A percentile compares a stretch with the other conserved stretches of the same genome.
These are phyloP conservation scores for Vickermania ingenoplastis DNA, from an alignment of 208 protist genomes.

Conservation along the genomic window DNA sequence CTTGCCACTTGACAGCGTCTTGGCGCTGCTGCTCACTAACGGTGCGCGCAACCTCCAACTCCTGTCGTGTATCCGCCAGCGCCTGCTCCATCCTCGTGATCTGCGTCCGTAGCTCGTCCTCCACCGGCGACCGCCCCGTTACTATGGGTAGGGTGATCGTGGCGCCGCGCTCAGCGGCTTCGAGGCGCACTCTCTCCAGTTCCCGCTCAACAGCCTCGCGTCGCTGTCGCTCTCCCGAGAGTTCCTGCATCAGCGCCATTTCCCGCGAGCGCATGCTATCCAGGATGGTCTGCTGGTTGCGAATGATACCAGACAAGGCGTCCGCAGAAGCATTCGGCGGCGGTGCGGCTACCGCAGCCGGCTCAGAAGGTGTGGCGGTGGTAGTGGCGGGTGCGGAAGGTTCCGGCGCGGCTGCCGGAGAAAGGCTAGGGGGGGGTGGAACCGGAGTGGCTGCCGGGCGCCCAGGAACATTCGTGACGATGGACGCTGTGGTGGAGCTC, in stretches of 20 bases:
- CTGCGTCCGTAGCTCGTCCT: constrained; percentile 59
- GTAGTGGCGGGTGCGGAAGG: too few species aligned
- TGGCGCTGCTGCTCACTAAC: constrained; percentile 28
- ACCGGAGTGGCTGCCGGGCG: not conserved
- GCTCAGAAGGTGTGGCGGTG: too few species aligned
- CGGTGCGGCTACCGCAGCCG: not conserved
- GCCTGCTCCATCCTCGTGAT: constrained; percentile 38
- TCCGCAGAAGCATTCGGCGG: constrained; percentile 12
- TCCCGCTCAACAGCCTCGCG: constrained; percentile 20
- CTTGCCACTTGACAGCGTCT: constrained; percentile 52
- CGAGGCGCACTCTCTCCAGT: constrained; percentile 28
- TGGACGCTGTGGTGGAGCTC: constrained; percentile 2
- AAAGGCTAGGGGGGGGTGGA: too few species aligned
- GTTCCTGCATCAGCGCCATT: constrained; percentile 39
- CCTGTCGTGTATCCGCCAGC: constrained; percentile 28
- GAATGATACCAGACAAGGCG: constrained; percentile 41
- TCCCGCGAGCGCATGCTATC: constrained; percentile 73
- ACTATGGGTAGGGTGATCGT: constrained; percentile 33
- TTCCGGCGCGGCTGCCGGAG: constrained; percentile 1
- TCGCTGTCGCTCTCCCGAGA: constrained; percentile 38
- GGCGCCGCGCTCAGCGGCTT: constrained; percentile 50
- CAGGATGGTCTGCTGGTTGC: constrained; percentile 64
- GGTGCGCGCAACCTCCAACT: constrained; percentile 48
- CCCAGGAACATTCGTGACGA: constrained; percentile 1
- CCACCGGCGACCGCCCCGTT: constrained; percentile 14